Base-by-base conservation (phyloP, 148 eudicot species). In the Pharnaceum exiguum region DNA sequence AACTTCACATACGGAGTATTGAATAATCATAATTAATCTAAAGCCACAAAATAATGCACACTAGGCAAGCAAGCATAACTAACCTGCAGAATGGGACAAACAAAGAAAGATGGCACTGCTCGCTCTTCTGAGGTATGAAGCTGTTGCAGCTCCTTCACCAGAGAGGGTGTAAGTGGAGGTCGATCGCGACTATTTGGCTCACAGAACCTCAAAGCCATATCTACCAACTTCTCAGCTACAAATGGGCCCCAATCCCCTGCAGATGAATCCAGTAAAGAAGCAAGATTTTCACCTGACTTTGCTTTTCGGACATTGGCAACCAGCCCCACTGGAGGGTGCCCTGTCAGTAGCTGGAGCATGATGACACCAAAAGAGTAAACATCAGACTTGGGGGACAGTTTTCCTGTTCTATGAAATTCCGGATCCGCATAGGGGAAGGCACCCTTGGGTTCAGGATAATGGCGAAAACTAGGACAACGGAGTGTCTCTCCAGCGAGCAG, bases 81-180 rank as follows among this genome's bases (percentile, higher is more conserved):
- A 49, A 84, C 96, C 76, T 75, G 77, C 58, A 67, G 73, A 45
- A 88, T 88, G 16, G 96, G 91, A 63, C 96, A 88, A 39, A 80
- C 49, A 66, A 88, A 88, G 77, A 75, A 78, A 16, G 91, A 79
- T 33, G 91, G 91, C 55, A 75, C 73, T 17, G 63, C 45, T 23
- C 77, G 80, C 49, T 89, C 96, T 60, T 85, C 87, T 43, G 74
- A 62, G 49, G 59, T 57, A 73, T 76, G 75, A 59, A 89, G 77
- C 68, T 72, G 81, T 71, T 83, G 82, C 54, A 89, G 73, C 67
- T 85, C 96, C 62, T 66, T 77, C 27, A 85, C 83, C 31, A 82
- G 48, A 54, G 70, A 59, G 36, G 83, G 80, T 46, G 85, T 82
- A 36, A 89, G 60, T 60, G 75, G 72, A n/a, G 87, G 94, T 63